Percentiles rank a stretch among this genome's conserved stretches.
Evolutionary conservation across 2,329 filamentous ascomycete genomes (phyloP).

Genomic region (Aspergillus carbonarius): DNA sequence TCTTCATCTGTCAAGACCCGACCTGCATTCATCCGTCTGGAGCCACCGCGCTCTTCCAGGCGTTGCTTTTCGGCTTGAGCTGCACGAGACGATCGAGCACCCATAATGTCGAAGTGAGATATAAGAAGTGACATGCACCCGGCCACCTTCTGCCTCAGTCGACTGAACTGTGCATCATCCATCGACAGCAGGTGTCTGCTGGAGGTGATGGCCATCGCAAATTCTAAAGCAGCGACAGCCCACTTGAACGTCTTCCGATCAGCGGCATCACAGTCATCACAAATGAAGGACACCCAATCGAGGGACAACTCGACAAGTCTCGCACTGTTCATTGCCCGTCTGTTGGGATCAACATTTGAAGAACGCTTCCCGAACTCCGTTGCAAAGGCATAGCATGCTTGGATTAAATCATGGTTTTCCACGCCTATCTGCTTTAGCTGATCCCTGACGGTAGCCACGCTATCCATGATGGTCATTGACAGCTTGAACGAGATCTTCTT

Average conservation of each 20-base stretch:
- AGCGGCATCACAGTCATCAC: constrained; percentile 90
- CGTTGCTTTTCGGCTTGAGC: constrained; percentile 91
- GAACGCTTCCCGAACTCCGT: constrained; percentile 97
- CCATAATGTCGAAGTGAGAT: constrained; percentile 99
- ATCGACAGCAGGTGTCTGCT: constrained; percentile 91
- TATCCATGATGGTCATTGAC: constrained; percentile 98
- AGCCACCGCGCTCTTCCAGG: constrained; percentile 75
- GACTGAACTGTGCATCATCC: constrained; percentile 81
- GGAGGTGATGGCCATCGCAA: constrained; percentile 95
- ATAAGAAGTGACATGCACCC: constrained; percentile 97
- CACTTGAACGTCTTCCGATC: constrained; percentile 96
- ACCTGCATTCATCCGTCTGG: constrained; percentile 75
- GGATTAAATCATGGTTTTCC: constrained; percentile 91
- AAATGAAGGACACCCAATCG: constrained; percentile 98
- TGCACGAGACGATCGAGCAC: constrained; percentile 85
- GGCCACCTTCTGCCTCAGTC: constrained; percentile 81
- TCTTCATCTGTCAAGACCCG: constrained; percentile 77
- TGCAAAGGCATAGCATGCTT: constrained; percentile 98
- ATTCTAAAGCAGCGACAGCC: constrained; percentile 93
- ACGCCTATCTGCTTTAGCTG: constrained; percentile 70
- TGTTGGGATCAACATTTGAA: constrained; percentile 89
- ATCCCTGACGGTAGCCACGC: constrained; percentile 85
- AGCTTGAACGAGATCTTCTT: constrained; percentile 95
- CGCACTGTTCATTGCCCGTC: constrained; percentile 94
- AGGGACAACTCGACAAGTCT: constrained; percentile 90